Evolutionary conservation across 2,329 filamentous ascomycete species (phyloP).

Genomic region (Furcasterigmium furcatum): DNA sequence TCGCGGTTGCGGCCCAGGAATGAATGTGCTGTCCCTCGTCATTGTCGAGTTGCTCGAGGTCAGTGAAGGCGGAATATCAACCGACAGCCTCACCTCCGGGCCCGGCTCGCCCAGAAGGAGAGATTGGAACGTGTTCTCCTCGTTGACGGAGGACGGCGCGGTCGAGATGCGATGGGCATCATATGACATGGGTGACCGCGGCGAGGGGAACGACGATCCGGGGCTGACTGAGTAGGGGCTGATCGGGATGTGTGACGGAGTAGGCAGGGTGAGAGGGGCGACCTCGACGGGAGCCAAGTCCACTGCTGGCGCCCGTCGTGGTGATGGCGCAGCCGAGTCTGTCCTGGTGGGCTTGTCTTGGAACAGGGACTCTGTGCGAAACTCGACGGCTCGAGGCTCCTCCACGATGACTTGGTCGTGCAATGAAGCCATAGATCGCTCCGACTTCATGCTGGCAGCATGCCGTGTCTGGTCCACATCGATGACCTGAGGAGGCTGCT

Average conservation of each 20-base stretch:
- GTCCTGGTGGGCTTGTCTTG: conserved; percentile 27
- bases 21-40: conserved; percentile 62
- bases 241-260: conserved; percentile 43
- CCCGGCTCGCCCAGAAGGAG: conserved; percentile 71
- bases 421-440: conserved; percentile 46
- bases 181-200: conserved; percentile 64
- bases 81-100: conserved; percentile 67
- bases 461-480: conserved; percentile 32
- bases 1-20: conserved; percentile 21
- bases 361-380: conserved; percentile 32
- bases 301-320: conserved; percentile 34
- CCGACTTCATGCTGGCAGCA: conserved; percentile 39
- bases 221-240: conserved; percentile 65
- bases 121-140: conserved; percentile 69
- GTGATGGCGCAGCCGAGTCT: conserved; percentile 42
- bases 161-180: conserved; percentile 73
- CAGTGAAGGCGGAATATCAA: conserved; percentile 69
- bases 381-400: conserved; percentile 35
- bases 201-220: conserved; percentile 67
- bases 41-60: conserved; percentile 77
- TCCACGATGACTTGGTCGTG: conserved; percentile 50
- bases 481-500: background rate
- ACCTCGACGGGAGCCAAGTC: conserved; percentile 51
- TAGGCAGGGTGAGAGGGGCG: conserved; percentile 39
- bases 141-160: conserved; percentile 69